phyloP scores from a whole-genome alignment of 495 filamentous ascomycete genomes.

The Symbiotaphrina buchneri region DNA sequence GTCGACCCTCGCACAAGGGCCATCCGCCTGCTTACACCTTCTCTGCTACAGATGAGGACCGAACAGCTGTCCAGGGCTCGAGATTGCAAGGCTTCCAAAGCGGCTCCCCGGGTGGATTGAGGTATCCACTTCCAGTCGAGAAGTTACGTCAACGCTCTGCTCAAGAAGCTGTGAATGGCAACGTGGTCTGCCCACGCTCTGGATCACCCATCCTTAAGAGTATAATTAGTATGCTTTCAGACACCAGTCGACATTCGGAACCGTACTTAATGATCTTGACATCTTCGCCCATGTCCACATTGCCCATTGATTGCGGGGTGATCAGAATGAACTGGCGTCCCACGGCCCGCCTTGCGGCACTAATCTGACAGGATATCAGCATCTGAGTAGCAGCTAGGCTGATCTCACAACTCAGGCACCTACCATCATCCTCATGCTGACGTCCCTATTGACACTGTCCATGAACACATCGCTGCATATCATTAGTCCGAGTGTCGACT shows the following conservation, averaged over 20 bases:
- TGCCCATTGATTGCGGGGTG: slow-evolving; percentile 75
- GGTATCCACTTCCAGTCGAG: too few relatives aligned
- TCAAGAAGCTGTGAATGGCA: slow-evolving; percentile 9
- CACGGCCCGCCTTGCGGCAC: slow-evolving; percentile 60
- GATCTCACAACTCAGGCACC: slow-evolving; percentile 11
- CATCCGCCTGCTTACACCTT: too few relatives aligned
- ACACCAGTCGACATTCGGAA: not conserved
- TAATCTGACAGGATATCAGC: slow-evolving; percentile 27
- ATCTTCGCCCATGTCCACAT: slow-evolving; percentile 39
- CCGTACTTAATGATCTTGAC: slow-evolving; percentile 69
- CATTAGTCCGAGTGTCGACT: not conserved
- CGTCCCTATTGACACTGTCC: slow-evolving; percentile 87
- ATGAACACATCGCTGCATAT: slow-evolving; percentile 77
- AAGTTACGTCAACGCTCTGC: not conserved
- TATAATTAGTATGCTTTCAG: not conserved
- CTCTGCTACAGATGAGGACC: too few relatives aligned
- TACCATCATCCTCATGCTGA: slow-evolving; percentile 90
- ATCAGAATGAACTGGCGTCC: slow-evolving; percentile 93
- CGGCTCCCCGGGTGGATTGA: too few relatives aligned
- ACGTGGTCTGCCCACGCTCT: slow-evolving; percentile 16
- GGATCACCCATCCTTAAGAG: slow-evolving; percentile 15
- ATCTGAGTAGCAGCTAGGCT: not conserved
- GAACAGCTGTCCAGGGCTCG: too few relatives aligned
- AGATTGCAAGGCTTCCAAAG: too few relatives aligned
- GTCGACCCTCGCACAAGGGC: too few relatives aligned